Conservation (phyloP, 176 grass and related monocot species). For the Pontederia paniculata region DNA sequence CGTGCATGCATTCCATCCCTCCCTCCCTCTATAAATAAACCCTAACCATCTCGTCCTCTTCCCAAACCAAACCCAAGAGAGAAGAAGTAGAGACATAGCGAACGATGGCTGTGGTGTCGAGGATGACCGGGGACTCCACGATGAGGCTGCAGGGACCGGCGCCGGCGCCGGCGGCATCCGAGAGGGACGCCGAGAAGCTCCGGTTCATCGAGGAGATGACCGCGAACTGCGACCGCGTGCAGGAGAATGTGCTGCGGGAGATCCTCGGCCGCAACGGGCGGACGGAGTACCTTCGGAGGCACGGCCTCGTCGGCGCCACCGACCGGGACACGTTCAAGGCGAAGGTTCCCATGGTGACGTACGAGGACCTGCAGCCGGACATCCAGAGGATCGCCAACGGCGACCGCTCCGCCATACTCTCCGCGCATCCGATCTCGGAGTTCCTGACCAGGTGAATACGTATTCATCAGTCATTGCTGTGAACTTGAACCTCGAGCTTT, state of each 20-base stretch:
- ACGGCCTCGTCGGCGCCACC: conserved; percentile 46
- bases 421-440: conserved; percentile 74
- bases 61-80: neutral
- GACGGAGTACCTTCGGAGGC: conserved; percentile 74
- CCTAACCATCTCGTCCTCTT: conserved; percentile 9
- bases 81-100: too few relatives aligned
- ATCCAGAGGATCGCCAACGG: conserved; percentile 94
- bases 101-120: conserved; percentile 3
- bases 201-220: conserved; percentile 80
- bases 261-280: conserved; percentile 64
- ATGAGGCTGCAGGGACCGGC: neutral
- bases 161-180: conserved; percentile 29
- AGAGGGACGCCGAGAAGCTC: conserved; percentile 64
- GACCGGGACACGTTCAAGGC: conserved; percentile 60
- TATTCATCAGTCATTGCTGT: neutral
- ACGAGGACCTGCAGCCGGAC: conserved; percentile 74
- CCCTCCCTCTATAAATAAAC: conserved; percentile 35
- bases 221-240: conserved; percentile 36
- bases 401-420: conserved; percentile 74
- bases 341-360: conserved; percentile 30
- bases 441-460: conserved; percentile 76
- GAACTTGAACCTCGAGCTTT: too few relatives aligned
- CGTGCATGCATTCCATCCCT: conserved; percentile 44
- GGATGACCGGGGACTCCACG: neutral
- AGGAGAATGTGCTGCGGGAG: conserved; percentile 51